phyloP scores from a whole-genome alignment of 305 asterid genomes.

The Nicotiana rustica region DNA sequence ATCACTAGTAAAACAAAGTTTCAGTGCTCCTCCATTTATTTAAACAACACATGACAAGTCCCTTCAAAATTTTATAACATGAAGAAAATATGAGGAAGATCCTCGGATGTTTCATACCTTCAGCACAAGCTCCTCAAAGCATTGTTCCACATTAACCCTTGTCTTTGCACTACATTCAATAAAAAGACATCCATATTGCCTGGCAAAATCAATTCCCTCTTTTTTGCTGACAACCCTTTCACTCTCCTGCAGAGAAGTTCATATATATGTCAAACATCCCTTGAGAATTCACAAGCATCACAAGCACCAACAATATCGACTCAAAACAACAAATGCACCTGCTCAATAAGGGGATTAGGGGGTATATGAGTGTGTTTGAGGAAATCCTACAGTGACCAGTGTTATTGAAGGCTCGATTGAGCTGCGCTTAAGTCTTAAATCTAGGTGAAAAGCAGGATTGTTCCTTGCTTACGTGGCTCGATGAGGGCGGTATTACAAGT shows the following conservation, averaged over 20 bases:
- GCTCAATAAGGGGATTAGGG: background rate
- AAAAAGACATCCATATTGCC: conserved; percentile 95
- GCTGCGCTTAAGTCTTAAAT: background rate
- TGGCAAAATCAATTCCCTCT: conserved; percentile 89
- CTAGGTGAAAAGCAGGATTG: background rate
- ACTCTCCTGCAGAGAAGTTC: conserved; percentile 62
- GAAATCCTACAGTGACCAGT: background rate
- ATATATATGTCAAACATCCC: conserved; percentile 9
- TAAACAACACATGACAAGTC: background rate
- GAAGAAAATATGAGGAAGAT: background rate
- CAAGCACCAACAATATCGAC: background rate
- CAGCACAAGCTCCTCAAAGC: conserved; percentile 93
- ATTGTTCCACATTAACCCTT: conserved; percentile 88
- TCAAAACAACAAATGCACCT: conserved; percentile 5
- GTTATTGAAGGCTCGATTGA: background rate
- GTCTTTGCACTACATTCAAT: conserved; percentile 98
- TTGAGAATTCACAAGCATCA: background rate
- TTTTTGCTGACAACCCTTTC: conserved; percentile 90
- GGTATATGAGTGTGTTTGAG: background rate
- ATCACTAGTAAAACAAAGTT: background rate
- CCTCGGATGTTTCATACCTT: conserved; percentile 54
- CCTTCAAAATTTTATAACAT: background rate
- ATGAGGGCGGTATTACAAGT: background rate
- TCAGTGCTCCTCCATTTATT: conserved; percentile 9
- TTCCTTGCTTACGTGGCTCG: background rate